These are phyloP conservation scores for Neopestalotiopsis rosae DNA, from an alignment of 2,329 filamentous ascomycete genomes.

Conservation along the genomic window DNA sequence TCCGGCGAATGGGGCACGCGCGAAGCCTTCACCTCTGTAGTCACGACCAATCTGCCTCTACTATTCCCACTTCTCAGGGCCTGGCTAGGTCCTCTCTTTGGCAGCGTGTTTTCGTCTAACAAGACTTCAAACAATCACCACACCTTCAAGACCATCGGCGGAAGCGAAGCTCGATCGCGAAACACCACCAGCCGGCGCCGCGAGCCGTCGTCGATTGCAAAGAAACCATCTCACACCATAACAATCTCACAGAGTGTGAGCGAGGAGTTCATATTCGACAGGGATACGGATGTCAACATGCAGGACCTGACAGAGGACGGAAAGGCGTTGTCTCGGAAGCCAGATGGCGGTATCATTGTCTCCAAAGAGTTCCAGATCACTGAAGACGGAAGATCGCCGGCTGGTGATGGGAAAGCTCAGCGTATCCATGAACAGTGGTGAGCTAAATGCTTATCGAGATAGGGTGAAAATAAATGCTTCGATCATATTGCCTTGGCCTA, in stretches of 20 bases:
- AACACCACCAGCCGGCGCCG: constrained; percentile 26
- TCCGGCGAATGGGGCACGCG: constrained; percentile 49
- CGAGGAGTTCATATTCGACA: constrained; percentile 48
- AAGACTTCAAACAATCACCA: constrained; percentile 42
- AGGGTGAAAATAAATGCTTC: background rate
- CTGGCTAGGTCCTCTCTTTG: constrained; percentile 39
- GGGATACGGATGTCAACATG: constrained; percentile 39
- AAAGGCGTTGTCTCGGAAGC: background rate
- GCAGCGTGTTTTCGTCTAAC: constrained; percentile 38
- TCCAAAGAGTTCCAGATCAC: background rate
- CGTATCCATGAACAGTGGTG: background rate
- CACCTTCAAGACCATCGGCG: constrained; percentile 42
- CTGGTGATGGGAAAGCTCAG: background rate
- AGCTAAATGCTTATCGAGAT: background rate
- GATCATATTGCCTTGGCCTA: too few relatives aligned
- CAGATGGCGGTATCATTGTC: background rate
- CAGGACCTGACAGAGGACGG: constrained; percentile 32
- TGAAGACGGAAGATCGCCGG: background rate
- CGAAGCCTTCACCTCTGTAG: constrained; percentile 47
- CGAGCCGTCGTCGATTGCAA: constrained; percentile 30
- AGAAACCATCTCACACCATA: constrained; percentile 16
- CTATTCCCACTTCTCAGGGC: constrained; percentile 49
- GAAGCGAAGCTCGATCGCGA: constrained; percentile 28
- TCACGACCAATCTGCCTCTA: constrained; percentile 48
- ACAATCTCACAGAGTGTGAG: constrained; percentile 47